Evolutionary conservation across 176 grass and related monocot genomes (phyloP).

Genomic region (Musa schizocarpa): DNA sequence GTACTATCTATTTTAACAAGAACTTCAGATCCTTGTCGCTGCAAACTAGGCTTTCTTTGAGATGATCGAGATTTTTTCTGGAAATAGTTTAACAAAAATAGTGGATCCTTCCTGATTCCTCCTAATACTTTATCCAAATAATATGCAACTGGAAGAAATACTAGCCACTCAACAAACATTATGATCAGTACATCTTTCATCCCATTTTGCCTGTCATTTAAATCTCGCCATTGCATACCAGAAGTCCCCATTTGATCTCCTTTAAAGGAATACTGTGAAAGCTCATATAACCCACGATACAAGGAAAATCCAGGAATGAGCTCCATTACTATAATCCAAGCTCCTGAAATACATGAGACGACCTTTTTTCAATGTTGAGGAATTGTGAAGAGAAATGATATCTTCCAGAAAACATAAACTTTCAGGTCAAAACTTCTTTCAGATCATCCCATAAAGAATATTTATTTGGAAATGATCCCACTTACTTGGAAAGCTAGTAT

Average conservation of each 20-base stretch:
- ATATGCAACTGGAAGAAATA: conserved; percentile 52
- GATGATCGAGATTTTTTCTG: conserved; percentile 27
- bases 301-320: conserved; percentile 82
- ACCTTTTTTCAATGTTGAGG: background rate
- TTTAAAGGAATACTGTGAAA: conserved; percentile 48
- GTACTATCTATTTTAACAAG: conserved; percentile 56
- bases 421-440: background rate
- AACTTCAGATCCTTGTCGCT: conserved; percentile 47
- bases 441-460: conserved; percentile 4
- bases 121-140: conserved; percentile 53
- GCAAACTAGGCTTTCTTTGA: conserved; percentile 35
- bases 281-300: conserved; percentile 67
- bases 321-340: conserved; percentile 77
- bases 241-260: conserved; percentile 39
- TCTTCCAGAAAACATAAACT: conserved; percentile 9
- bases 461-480: background rate
- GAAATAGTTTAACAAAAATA: conserved; percentile 49
- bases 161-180: conserved; percentile 66
- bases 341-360: conserved; percentile 33
- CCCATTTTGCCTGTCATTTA: conserved; percentile 50
- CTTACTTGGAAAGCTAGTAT: conserved; percentile 66
- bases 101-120: conserved; percentile 26
- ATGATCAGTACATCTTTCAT: conserved; percentile 63
- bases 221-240: conserved; percentile 69
- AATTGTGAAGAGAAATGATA: background rate